A percentile compares a stretch with the other conserved stretches of the same genome.
Conservation (phyloP, 805 yeast genomes). For the Pichia occidentalis region DNA sequence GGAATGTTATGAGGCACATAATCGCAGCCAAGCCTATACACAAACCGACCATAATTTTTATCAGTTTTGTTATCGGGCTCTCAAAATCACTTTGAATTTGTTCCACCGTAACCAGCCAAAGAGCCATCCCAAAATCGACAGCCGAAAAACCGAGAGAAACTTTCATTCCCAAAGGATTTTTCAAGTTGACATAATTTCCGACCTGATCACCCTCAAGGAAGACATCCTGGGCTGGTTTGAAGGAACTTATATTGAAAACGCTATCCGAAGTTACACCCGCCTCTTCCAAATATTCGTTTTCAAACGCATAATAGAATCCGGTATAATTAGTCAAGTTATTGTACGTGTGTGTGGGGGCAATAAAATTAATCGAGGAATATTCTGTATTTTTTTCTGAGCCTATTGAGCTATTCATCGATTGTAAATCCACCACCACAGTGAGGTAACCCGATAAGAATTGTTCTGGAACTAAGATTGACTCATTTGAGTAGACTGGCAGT, state of each 20-base stretch:
- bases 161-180: constrained; percentile 29
- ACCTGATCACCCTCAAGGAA: constrained; percentile 21
- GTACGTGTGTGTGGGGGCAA: constrained; percentile 20
- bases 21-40: constrained; percentile 72
- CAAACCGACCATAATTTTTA: constrained; percentile 68
- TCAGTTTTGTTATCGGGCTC: constrained; percentile 53
- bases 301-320: constrained; percentile 38
- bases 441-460: constrained; percentile 66
- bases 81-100: constrained; percentile 54
- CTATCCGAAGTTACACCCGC: constrained; percentile 3
- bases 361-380: constrained; percentile 24
- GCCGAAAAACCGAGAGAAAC: constrained; percentile 55
- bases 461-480: constrained; percentile 56
- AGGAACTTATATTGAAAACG: constrained; percentile 12
- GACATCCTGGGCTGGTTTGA: constrained; percentile 22
- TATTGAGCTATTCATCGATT: constrained; percentile 31
- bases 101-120: constrained; percentile 73
- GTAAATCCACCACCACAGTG: constrained; percentile 47
- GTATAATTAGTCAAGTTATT: constrained; percentile 22
- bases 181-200: constrained; percentile 38
- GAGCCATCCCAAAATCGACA: constrained; percentile 36
- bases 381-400: constrained; percentile 32
- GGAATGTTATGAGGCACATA: constrained; percentile 70
- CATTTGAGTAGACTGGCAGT: constrained; percentile 64
- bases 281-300: constrained; percentile 23